Percentiles rank a stretch among this genome's conserved stretches.
Evolutionary conservation across 1,139 yeast species (phyloP).

Genomic region (Dujonia santamariae): DNA sequence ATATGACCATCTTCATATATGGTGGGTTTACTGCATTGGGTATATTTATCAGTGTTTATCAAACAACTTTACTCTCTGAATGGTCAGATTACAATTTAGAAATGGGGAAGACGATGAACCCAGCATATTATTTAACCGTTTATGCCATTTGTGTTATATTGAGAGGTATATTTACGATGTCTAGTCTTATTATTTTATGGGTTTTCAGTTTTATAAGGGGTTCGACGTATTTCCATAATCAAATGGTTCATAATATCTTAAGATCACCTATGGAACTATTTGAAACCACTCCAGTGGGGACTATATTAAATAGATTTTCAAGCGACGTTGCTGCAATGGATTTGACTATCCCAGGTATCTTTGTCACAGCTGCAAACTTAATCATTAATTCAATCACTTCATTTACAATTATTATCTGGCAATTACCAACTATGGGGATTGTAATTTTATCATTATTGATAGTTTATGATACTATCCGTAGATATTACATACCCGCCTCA

Average conservation of each 20-base stretch:
- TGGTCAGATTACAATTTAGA: constrained; percentile 24
- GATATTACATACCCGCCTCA: constrained; percentile 22
- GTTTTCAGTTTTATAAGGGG: constrained; percentile 22
- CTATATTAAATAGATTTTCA: constrained; percentile 27
- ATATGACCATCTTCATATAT: constrained; percentile 18
- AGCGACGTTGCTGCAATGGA: constrained; percentile 24
- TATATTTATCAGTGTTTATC: constrained; percentile 13
- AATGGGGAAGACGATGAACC: constrained; percentile 16
- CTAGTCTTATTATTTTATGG: constrained; percentile 23
- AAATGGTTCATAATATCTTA: constrained; percentile 22
- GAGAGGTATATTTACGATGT: constrained; percentile 19
- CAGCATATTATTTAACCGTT: constrained; percentile 16
- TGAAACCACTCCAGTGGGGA: constrained; percentile 29
- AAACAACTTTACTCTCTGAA: constrained; percentile 20
- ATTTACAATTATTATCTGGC: constrained; percentile 19
- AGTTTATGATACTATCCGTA: constrained; percentile 21
- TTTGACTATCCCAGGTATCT: constrained; percentile 22
- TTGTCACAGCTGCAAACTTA: constrained; percentile 15
- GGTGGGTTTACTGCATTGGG: constrained; percentile 14
- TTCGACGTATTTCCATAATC: constrained; percentile 21
- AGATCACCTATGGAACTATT: constrained; percentile 29
- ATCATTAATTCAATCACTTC: constrained; percentile 14
- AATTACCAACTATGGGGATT: constrained; percentile 22
- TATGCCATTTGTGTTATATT: constrained; percentile 20
- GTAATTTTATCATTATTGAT: constrained; percentile 16